Base-by-base conservation (phyloP, 345 rosid genomes). In the Populus euphratica region DNA sequence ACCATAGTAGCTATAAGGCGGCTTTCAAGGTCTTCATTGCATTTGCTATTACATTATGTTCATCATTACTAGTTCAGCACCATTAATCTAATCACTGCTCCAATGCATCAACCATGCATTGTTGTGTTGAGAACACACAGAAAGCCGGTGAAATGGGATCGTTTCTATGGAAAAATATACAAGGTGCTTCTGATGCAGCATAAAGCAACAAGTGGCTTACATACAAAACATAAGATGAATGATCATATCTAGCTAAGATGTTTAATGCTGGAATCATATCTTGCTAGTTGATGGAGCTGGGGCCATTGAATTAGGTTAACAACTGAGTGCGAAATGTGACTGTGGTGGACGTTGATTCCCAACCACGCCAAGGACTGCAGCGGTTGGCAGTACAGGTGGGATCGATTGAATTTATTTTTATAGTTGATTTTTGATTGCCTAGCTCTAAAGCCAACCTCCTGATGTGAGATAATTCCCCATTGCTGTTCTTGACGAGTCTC, bases 21-120 rank as follows among this genome's bases (percentile, higher is more conserved):
- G 87, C 87, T 75, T 82, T 82, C 87, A 76, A 59, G 49, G 64
- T 79, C 44, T 33, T 81, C 44, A 72, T 67, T 72, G 43, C 61
- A 67, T 67, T 33, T 83, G 35, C 52, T 50, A 21, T 38, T 52
- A 61, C 49, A 68, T 78, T 81, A 63, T 68, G 69, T 76, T 35
- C 7, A 78, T 78, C 78, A 81, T 81, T 76, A 47, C 38, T 47
- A 16, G 33, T 67, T 71, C 72, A 70, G 27, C 63, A 8, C 63
- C 63, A n/a, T 56, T 56, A 21, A 8, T n/a, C 63, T 56, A n/a
- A n/a, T 56, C 63, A n/a, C 63, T 1, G 4, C 1, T 56, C 29
- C 29, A 56, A 4, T 23, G 29, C 63, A 56, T 56, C 63, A 10
- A 44, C 13, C 5, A 27, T 27, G 29, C 29, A 44, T 13, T 44